These are phyloP conservation scores for Candida hungchunana DNA, from an alignment of 805 yeast species.

Conservation along the genomic window DNA sequence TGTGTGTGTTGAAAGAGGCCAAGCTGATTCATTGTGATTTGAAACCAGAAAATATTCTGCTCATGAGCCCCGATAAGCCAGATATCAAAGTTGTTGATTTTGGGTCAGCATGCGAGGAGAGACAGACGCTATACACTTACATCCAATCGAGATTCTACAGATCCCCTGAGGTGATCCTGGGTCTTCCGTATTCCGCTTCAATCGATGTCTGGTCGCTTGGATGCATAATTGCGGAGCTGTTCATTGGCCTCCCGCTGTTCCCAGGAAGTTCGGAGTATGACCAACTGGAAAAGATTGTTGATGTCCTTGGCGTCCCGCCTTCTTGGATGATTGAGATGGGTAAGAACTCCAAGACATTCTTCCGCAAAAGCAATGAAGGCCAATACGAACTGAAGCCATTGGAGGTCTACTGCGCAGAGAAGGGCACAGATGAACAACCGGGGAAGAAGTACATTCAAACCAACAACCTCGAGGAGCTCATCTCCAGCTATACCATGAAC, in stretches of 20 bases:
- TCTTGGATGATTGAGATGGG: slow-evolving; percentile 98
- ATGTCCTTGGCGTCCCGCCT: slow-evolving; percentile 84
- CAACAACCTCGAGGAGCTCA: slow-evolving; percentile 62
- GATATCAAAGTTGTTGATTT: slow-evolving; percentile 91
- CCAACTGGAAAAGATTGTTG: slow-evolving; percentile 77
- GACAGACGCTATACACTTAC: slow-evolving; percentile 84
- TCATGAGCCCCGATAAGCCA: slow-evolving; percentile 62
- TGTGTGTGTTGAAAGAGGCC: slow-evolving; percentile 74
- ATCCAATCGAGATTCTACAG: slow-evolving; percentile 91
- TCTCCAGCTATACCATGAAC: slow-evolving; percentile 69
- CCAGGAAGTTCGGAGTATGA: slow-evolving; percentile 95
- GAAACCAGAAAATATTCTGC: slow-evolving; percentile 90
- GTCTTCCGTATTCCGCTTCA: slow-evolving; percentile 86
- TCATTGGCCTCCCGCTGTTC: slow-evolving; percentile 85
- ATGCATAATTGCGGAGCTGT: slow-evolving; percentile 86
- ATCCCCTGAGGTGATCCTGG: slow-evolving; percentile 90
- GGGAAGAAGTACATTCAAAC: slow-evolving; percentile 78
- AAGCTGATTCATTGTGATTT: slow-evolving; percentile 93
- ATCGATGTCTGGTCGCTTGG: slow-evolving; percentile 98
- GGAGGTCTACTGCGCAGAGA: slow-evolving; percentile 50
- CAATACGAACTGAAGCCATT: slow-evolving; percentile 29
- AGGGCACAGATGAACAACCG: slow-evolving; percentile 62
- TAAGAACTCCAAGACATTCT: slow-evolving; percentile 66
- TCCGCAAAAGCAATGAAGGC: slow-evolving; percentile 26
- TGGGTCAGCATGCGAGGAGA: slow-evolving; percentile 92